Conservation (phyloP, 2,329 filamentous ascomycete genomes). For the Cladosporium sp. region DNA sequence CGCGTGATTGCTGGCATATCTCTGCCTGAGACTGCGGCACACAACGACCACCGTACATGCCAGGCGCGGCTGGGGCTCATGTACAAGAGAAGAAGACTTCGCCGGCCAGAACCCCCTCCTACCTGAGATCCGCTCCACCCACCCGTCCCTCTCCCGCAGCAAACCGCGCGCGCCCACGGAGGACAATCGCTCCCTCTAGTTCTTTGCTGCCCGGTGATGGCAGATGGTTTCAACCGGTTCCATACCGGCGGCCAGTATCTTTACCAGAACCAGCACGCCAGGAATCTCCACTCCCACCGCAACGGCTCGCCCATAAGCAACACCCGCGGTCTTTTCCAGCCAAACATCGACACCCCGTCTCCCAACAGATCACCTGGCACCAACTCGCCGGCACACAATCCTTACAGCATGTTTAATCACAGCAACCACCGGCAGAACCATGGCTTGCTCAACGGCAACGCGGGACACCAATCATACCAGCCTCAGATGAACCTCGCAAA, state of each 20-base stretch:
- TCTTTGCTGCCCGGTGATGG: constrained; percentile 53
- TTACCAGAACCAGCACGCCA: constrained; percentile 50
- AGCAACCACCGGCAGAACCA: constrained; percentile 63
- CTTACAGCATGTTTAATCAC: constrained; percentile 72
- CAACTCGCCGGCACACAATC: constrained; percentile 46
- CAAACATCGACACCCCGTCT: constrained; percentile 49
- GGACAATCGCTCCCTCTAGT: constrained; percentile 10
- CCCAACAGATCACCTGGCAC: constrained; percentile 55
- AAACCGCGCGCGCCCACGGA: constrained; percentile 11
- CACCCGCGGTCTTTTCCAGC: constrained; percentile 38
- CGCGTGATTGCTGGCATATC: constrained; percentile 1
- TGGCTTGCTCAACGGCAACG: constrained; percentile 70
- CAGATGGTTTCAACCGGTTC: constrained; percentile 63
- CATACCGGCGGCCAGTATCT: constrained; percentile 59
- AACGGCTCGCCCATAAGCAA: constrained; percentile 43
- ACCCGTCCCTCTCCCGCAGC: constrained; percentile 18
- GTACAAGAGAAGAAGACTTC: constrained; percentile 47
- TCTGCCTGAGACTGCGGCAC: background rate
- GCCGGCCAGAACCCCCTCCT: constrained; percentile 41
- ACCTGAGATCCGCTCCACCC: constrained; percentile 34
- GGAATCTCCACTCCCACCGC: constrained; percentile 42
- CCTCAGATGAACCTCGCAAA: constrained; percentile 62
- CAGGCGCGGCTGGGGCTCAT: constrained; percentile 38
- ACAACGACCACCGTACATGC: constrained; percentile 28
- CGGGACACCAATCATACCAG: constrained; percentile 52